Percentiles rank a stretch among this genome's conserved stretches.
Conservation (phyloP, 768 basidiomycete genomes). For the Lepiota venenata region DNA sequence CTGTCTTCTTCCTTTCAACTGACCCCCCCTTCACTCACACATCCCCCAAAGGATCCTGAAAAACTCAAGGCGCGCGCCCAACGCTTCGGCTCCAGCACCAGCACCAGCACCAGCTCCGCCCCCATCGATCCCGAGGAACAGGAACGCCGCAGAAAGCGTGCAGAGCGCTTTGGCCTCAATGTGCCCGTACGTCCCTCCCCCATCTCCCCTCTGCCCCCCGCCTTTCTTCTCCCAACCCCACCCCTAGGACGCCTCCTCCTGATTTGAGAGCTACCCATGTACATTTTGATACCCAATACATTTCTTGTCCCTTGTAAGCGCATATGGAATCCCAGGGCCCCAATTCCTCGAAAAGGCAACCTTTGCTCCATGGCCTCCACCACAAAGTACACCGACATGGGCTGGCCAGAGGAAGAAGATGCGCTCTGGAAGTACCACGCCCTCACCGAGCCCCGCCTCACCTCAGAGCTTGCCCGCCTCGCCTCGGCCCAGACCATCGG, state of each 20-base stretch:
- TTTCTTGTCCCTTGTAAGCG: background rate
- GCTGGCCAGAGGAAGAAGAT: constrained; percentile 26
- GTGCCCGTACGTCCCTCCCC: constrained; percentile 17
- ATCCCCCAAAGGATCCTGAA: constrained; percentile 37
- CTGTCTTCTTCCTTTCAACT: constrained; percentile 10
- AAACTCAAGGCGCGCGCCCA: constrained; percentile 51
- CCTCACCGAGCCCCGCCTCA: constrained; percentile 38
- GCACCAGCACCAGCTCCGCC: constrained; percentile 21
- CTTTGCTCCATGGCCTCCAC: constrained; percentile 7
- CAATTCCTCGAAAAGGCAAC: constrained; percentile 3
- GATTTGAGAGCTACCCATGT: background rate
- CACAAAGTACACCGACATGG: constrained; percentile 33
- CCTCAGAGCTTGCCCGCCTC: constrained; percentile 37
- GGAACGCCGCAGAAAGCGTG: constrained; percentile 57
- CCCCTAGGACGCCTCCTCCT: constrained; percentile 2
- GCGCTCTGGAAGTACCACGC: constrained; percentile 32
- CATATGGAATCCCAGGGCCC: background rate
- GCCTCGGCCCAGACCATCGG: constrained; percentile 27
- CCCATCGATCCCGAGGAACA: constrained; percentile 55
- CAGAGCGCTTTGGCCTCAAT: constrained; percentile 52
- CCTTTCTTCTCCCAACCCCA: background rate
- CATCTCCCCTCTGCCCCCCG: constrained; percentile 1
- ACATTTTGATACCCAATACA: constrained; percentile 1
- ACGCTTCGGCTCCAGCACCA: constrained; percentile 44
- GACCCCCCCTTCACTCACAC: background rate